These are phyloP conservation scores for Rutstroemia sp. DNA, from an alignment of 2,329 filamentous ascomycete species.

Conservation along the genomic window DNA sequence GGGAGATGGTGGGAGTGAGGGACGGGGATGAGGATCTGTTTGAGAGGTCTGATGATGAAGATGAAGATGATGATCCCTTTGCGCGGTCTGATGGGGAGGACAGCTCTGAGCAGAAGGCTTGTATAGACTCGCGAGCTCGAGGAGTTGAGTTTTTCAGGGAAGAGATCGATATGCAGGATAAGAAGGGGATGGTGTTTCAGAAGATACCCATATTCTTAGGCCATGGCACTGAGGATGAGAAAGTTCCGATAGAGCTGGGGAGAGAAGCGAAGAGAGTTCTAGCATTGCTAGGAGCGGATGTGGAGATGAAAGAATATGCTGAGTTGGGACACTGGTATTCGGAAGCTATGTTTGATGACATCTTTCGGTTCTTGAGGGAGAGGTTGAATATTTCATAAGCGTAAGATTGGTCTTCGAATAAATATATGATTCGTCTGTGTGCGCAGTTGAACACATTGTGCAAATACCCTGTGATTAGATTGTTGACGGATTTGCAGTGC, in stretches of 20 bases:
- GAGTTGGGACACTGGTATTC: constrained; percentile 41
- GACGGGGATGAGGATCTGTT: background rate
- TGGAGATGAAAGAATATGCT: constrained; percentile 34
- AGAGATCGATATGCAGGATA: constrained; percentile 13
- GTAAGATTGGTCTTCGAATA: too few relatives aligned
- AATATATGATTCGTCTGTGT: too few relatives aligned
- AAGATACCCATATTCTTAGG: constrained; percentile 39
- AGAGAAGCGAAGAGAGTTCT: constrained; percentile 31
- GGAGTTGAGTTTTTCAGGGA: constrained; percentile 13
- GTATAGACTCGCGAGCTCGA: background rate
- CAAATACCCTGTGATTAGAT: too few relatives aligned
- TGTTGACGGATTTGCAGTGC: too few relatives aligned
- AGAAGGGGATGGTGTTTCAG: constrained; percentile 2
- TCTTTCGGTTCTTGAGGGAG: constrained; percentile 29
- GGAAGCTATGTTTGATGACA: constrained; percentile 33
- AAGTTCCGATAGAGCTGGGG: constrained; percentile 34
- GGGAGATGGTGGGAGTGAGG: constrained; percentile 9
- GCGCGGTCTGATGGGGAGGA: constrained; percentile 8
- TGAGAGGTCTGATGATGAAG: background rate
- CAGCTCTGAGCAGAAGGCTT: background rate
- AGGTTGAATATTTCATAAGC: constrained; percentile 1
- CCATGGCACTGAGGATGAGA: constrained; percentile 39
- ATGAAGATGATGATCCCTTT: constrained; percentile 7
- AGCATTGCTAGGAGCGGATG: constrained; percentile 29
- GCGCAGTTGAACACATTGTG: too few relatives aligned